Conservation (phyloP, 2,329 filamentous ascomycete species). For the Immersiporthe knoxdaviesiana region DNA sequence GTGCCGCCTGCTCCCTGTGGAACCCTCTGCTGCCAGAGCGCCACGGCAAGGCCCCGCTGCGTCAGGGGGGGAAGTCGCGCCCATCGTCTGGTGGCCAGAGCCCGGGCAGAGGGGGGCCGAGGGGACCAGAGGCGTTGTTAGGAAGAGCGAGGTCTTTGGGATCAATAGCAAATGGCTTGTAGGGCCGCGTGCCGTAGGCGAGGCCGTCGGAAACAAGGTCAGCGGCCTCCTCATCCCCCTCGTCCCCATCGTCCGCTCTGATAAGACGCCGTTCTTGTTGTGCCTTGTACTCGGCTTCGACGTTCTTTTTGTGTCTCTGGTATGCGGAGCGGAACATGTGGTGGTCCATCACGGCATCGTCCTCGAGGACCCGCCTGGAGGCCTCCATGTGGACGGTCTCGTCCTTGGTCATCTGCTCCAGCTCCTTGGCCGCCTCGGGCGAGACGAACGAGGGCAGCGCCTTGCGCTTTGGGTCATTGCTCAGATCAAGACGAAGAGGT, state of each 20-base stretch:
- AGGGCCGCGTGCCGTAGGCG: neutral
- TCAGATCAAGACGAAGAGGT: constrained; percentile 12
- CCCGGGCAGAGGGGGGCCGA: constrained; percentile 42
- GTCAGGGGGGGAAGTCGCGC: constrained; percentile 70
- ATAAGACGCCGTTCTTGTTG: constrained; percentile 22
- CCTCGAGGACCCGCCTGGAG: constrained; percentile 67
- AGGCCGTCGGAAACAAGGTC: constrained; percentile 10
- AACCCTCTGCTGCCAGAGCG: constrained; percentile 69
- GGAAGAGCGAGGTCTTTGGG: constrained; percentile 1
- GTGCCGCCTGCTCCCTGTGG: constrained; percentile 43
- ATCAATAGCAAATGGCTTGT: neutral
- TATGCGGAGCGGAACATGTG: constrained; percentile 67
- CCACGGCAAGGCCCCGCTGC: constrained; percentile 69
- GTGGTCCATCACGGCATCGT: constrained; percentile 70
- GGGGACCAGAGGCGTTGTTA: neutral
- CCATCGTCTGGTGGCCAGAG: constrained; percentile 67
- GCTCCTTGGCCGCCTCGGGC: constrained; percentile 40
- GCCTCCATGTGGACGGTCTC: constrained; percentile 66
- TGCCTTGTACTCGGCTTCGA: constrained; percentile 54
- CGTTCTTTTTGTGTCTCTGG: constrained; percentile 60
- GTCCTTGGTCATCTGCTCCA: constrained; percentile 40
- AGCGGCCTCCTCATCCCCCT: constrained; percentile 17
- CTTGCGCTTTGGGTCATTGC: constrained; percentile 32
- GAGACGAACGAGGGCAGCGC: constrained; percentile 28
- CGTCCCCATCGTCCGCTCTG: constrained; percentile 30